Evolutionary conservation across 2,329 filamentous ascomycete genomes (phyloP), one percentile per base, ranked within the genome.

Genomic region (Trichoderma sp.): DNA sequence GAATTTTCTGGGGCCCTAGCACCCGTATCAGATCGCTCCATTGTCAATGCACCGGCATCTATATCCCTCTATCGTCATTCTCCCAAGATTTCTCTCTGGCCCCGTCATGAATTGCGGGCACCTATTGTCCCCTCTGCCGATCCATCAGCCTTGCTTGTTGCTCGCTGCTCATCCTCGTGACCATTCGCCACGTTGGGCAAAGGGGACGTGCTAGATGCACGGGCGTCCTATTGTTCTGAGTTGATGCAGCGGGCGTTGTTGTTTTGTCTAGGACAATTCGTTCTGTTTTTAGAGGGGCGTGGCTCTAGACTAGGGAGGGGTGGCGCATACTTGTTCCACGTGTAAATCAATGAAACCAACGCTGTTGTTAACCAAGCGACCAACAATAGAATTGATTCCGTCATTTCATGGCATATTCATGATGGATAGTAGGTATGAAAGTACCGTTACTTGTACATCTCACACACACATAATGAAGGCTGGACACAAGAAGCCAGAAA

Each of bases 151-250:
- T 34, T 64, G 63, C 51, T 66, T 32, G 64, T 39, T 58, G 51
- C 46, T 16, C 30, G n/a, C 21, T 49, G 21, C 26, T 16, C 10
- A 16, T 34, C 55, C 65, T 68, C 65, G 65, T 60, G 65, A 60
- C 58, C 34, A 43, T 30, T 68, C 43, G 34, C 65, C 65, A 5
- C 54, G 55, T 68, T 68, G 65, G 65, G 65, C 32, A 60, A 32
- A 34, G 32, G 32, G 32, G 26, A 60, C 18, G 26, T 66, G 28
- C 54, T 49, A 32, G 28, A 32, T 32, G 65, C 65, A 68, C 65
- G 56, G 65, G 43, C 65, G 60, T 60, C 56, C 65, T 68, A 59
- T 68, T 60, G 56, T 68, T 60, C 10, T 26, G 32, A 49, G 54
- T 49, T 10, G 63, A n/a, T 21, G 18, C 39, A 58, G n/a, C 43